These are phyloP conservation scores for Aspergillus bertholletiae DNA, from an alignment of 495 filamentous ascomycete species.

Conservation along the genomic window DNA sequence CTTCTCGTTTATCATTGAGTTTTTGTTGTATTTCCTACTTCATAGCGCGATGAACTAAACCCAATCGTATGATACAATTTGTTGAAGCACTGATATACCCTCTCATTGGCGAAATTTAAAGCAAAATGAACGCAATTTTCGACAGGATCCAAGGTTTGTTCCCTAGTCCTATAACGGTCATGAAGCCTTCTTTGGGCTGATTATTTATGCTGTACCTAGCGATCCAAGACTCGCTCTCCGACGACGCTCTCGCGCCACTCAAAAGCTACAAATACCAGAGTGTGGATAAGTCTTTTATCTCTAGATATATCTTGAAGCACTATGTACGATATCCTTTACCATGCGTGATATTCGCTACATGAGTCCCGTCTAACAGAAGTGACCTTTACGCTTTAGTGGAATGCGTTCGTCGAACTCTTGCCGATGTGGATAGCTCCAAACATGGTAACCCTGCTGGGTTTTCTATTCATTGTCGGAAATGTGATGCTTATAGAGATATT, in stretches of 20 bases:
- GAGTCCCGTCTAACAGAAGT: conserved; percentile 7
- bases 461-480: conserved; percentile 89
- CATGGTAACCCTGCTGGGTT: conserved; percentile 93
- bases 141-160: conserved; percentile 43
- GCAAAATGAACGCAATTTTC: conserved; percentile 36
- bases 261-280: conserved; percentile 95
- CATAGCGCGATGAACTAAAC: conserved; percentile 16
- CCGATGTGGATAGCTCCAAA: conserved; percentile 97
- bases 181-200: conserved; percentile 11
- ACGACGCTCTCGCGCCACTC: conserved; percentile 73
- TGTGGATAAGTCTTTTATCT: conserved; percentile 95
- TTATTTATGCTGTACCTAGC: conserved; percentile 20
- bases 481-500: conserved; percentile 74
- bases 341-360: background rate
- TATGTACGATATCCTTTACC: conserved; percentile 64
- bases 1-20: no score
- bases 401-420: conserved; percentile 87
- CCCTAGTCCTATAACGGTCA: background rate
- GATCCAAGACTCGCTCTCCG: conserved; percentile 61
- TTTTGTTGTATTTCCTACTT: background rate
- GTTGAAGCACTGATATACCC: background rate
- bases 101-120: background rate
- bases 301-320: conserved; percentile 86
- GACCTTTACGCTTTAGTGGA: conserved; percentile 64
- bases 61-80: background rate